These are phyloP conservation scores for Exophiala aquamarina DNA, from an alignment of 2,329 filamentous ascomycete species.

Conservation along the genomic window DNA sequence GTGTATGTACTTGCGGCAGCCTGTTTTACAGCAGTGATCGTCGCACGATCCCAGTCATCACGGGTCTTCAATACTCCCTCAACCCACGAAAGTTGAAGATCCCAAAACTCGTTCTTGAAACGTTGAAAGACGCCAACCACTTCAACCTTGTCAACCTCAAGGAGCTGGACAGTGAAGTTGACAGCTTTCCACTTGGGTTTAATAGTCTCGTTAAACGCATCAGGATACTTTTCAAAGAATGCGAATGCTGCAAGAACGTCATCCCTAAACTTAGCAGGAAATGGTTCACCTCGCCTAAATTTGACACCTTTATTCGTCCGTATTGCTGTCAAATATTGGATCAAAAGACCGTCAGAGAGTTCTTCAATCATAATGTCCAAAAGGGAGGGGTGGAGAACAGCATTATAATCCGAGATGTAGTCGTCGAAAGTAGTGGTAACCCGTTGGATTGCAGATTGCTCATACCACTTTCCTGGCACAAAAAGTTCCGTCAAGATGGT, in stretches of 20 bases:
- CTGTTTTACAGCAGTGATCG: constrained; percentile 85
- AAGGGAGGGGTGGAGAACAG: constrained; percentile 80
- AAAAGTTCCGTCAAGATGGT: constrained; percentile 85
- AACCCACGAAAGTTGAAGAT: constrained; percentile 92
- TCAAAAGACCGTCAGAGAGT: constrained; percentile 84
- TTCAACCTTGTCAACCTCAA: constrained; percentile 70
- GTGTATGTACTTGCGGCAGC: constrained; percentile 83
- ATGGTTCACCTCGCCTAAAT: constrained; percentile 82
- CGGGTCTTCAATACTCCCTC: constrained; percentile 82
- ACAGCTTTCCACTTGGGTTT: constrained; percentile 92
- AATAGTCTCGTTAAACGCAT: constrained; percentile 69
- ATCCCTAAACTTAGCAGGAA: constrained; percentile 89
- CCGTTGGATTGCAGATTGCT: constrained; percentile 80
- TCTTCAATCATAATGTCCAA: constrained; percentile 92
- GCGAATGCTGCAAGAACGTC: constrained; percentile 88
- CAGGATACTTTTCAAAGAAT: constrained; percentile 73
- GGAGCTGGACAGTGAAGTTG: constrained; percentile 75
- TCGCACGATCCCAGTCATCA: constrained; percentile 89
- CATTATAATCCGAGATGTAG: constrained; percentile 84
- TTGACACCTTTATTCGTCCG: constrained; percentile 81
- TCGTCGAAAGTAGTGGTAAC: constrained; percentile 95
- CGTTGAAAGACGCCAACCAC: constrained; percentile 76
- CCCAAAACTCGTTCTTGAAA: constrained; percentile 89
- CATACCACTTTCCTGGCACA: constrained; percentile 79
- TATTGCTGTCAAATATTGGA: constrained; percentile 78